Evolutionary conservation across 1,139 yeast species (phyloP), one percentile per base, ranked within the genome.

Genomic region (Kazachstania sp.): DNA sequence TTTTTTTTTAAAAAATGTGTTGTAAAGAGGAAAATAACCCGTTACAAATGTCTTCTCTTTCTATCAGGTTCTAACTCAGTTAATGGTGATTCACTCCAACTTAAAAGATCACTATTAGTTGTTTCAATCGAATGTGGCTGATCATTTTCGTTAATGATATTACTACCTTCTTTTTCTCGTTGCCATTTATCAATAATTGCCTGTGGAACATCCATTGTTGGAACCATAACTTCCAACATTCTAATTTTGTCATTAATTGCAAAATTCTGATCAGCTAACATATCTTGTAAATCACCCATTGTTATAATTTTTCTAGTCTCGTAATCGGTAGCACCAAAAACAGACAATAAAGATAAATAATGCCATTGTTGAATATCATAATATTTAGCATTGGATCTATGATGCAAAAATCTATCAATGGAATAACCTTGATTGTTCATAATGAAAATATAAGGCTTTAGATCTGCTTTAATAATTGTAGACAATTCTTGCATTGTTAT

Each of bases 371-470:
- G 94, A 60, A 86, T 80, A 60, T 82, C 84, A 67, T 86, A 85
- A 72, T 86, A 86, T 42, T 73, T 64, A 41, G 92, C 92, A 41
- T 71, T 73, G 58, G 75, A 79, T 57, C 95, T 95, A 68, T 85
- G 95, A 56, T 86, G 84, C 70, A 86, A 76, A n/a, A n/a, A n/a
- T 69, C 88, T 79, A 71, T 86, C 95, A 66, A 86, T 86, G 55
- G 95, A 86, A 74, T 86, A 86, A 63, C 95, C 95, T 56, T 79
- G 82, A 68, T 86, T 86, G 74, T 86, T 86, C 65, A 86, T 75
- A 41, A 86, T 81, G 65, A 86, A 86, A 62, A 86, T 68, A 71
- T 86, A 86, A 53, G 94, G 90, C 55, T 80, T 82, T 61, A 83
- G 74, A 46, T 78, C 77, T 85, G 87, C 83, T 70, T 85, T 79